These are phyloP conservation scores for Suillus sp. DNA, from an alignment of 768 basidiomycete genomes.

Conservation along the genomic window DNA sequence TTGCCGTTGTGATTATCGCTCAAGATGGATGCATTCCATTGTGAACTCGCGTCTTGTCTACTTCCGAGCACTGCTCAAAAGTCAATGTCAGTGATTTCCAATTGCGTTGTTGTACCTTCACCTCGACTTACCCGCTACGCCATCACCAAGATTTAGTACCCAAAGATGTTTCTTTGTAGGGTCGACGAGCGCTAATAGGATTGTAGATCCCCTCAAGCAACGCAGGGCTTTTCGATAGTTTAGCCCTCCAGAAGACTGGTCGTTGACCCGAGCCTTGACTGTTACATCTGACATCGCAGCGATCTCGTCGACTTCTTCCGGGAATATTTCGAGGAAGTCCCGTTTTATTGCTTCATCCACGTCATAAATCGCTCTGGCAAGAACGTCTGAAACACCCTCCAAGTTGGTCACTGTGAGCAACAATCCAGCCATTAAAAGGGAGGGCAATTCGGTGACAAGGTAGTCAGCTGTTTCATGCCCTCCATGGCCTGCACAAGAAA, in stretches of 20 bases:
- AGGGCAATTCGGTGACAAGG: constrained; percentile 35
- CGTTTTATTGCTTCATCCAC: constrained; percentile 42
- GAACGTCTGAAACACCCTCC: constrained; percentile 29
- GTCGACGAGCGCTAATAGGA: constrained; percentile 48
- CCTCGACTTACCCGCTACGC: constrained; percentile 45
- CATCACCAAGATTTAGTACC: constrained; percentile 60
- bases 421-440: constrained; percentile 20
- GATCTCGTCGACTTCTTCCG: constrained; percentile 31
- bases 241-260: constrained; percentile 27
- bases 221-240: constrained; percentile 40
- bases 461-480: constrained; percentile 51
- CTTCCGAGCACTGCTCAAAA: constrained; percentile 44
- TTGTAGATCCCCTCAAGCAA: constrained; percentile 55
- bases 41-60: constrained; percentile 39
- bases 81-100: background rate
- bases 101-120: background rate
- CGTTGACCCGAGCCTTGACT: constrained; percentile 43
- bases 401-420: constrained; percentile 12
- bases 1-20: constrained; percentile 53
- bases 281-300: constrained; percentile 39
- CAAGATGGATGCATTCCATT: constrained; percentile 22
- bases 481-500: constrained; percentile 34
- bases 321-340: constrained; percentile 44
- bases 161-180: constrained; percentile 46
- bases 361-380: constrained; percentile 37